Evolutionary conservation across 371 early-diverging fungal species (phyloP).

Genomic region (Entomophthora muscae): DNA sequence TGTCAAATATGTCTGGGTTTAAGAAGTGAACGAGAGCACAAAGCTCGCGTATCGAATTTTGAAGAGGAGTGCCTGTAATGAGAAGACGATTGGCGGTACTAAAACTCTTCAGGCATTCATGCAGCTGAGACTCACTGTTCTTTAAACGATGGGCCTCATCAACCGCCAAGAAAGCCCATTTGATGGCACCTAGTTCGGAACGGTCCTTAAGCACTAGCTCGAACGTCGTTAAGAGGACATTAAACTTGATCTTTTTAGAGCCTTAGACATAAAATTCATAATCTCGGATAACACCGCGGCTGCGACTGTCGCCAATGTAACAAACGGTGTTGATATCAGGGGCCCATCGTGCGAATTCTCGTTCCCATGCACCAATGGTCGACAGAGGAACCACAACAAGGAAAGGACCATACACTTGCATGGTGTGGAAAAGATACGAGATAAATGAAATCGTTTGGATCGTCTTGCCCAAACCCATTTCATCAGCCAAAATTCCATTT

Average conservation of each 20-base stretch:
- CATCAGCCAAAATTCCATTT: constrained; percentile 88
- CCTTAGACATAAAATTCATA: constrained; percentile 62
- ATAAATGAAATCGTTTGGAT: constrained; percentile 96
- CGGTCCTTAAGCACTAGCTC: constrained; percentile 88
- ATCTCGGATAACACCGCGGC: constrained; percentile 71
- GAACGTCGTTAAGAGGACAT: constrained; percentile 86
- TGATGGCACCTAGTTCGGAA: constrained; percentile 44
- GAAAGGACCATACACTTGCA: constrained; percentile 80
- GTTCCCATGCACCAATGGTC: constrained; percentile 85
- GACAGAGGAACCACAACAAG: constrained; percentile 92
- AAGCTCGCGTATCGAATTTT: constrained; percentile 75
- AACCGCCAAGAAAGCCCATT: constrained; percentile 74
- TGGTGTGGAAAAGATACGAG: constrained; percentile 73
- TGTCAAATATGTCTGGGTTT: constrained; percentile 66
- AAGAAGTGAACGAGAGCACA: constrained; percentile 62
- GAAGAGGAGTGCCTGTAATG: constrained; percentile 81
- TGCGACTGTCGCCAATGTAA: constrained; percentile 73
- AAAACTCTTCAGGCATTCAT: constrained; percentile 61
- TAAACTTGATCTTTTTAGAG: constrained; percentile 50
- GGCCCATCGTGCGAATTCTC: constrained; percentile 87
- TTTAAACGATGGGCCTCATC: constrained; percentile 89
- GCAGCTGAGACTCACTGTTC: constrained; percentile 71
- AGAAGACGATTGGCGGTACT: constrained; percentile 57
- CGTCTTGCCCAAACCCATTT: constrained; percentile 98
- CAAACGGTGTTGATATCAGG: constrained; percentile 80